Conservation (phyloP, 2,329 filamentous ascomycete genomes). For the Delphinella strobiligena region DNA sequence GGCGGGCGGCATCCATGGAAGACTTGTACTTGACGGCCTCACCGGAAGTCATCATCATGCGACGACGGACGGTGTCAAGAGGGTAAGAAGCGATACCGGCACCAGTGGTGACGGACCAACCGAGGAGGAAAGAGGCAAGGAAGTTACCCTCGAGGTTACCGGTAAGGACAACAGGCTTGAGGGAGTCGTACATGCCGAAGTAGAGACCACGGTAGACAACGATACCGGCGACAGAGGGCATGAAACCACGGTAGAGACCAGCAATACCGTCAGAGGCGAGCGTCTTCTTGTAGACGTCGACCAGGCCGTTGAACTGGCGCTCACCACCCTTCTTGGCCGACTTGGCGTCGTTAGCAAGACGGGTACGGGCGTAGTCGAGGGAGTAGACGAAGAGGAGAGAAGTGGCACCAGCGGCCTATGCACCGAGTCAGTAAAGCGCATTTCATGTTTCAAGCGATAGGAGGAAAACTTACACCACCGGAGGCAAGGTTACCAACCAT, state of each 20-base stretch:
- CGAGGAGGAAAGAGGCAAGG: conserved; percentile 96
- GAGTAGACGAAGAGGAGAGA: conserved; percentile 99
- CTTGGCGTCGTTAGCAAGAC: conserved; percentile 99
- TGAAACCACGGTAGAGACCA: conserved; percentile 99
- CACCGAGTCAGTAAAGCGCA: conserved; percentile 1
- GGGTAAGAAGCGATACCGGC: conserved; percentile 99
- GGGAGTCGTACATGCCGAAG: conserved; percentile 99
- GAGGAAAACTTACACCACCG: conserved; percentile 71
- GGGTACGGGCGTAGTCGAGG: conserved; percentile 99
- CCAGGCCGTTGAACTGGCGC: conserved; percentile 98
- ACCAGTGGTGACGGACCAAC: conserved; percentile 99
- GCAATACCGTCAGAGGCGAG: conserved; percentile 95
- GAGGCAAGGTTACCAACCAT: conserved; percentile 99
- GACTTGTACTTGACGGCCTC: conserved; percentile 99
- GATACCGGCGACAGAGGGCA: conserved; percentile 98
- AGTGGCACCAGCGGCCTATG: conserved; percentile 89
- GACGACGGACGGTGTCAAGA: conserved; percentile 99
- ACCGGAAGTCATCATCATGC: conserved; percentile 99
- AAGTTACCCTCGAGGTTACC: conserved; percentile 94
- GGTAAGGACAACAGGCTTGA: conserved; percentile 96
- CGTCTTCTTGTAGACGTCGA: conserved; percentile 99
- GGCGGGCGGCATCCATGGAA: conserved; percentile 85
- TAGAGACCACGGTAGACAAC: conserved; percentile 99
- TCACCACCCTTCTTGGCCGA: conserved; percentile 92
- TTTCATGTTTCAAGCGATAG: not conserved